Conservation (phyloP, 116 monocot species). For the Zostera marina region DNA sequence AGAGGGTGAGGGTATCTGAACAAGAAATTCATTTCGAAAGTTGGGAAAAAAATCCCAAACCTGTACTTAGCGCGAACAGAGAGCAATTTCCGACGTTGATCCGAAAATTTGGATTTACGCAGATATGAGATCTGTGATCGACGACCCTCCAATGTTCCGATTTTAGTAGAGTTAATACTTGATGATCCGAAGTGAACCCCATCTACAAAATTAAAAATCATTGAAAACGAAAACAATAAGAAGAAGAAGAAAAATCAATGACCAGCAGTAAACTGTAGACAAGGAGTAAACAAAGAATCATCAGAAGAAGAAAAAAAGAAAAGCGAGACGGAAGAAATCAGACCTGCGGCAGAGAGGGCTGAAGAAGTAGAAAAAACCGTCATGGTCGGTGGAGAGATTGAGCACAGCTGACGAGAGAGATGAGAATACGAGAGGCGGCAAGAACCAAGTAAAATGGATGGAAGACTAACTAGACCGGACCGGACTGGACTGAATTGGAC, state of each 20-base stretch:
- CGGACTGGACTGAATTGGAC: too few species aligned
- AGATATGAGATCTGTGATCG: conserved; percentile 3
- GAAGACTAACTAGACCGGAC: too few species aligned
- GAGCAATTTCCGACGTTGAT: background rate
- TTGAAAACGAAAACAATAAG: background rate
- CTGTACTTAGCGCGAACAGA: conserved; percentile 10
- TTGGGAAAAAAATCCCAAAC: background rate
- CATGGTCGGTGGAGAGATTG: background rate
- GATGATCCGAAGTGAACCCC: conserved; percentile 6
- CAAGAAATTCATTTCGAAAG: background rate
- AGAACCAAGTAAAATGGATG: too few species aligned
- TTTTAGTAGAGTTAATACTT: background rate
- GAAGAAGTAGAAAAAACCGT: background rate
- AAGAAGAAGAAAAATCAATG: background rate
- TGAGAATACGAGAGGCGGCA: too few species aligned
- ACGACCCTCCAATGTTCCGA: background rate
- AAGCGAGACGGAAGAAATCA: background rate
- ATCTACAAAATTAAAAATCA: conserved; percentile 1
- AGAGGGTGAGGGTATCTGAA: too few species aligned
- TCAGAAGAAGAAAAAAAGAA: background rate
- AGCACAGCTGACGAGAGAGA: too few species aligned
- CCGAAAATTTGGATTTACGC: background rate
- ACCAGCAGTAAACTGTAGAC: background rate
- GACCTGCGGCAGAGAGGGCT: background rate
- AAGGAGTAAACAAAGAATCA: background rate